These are phyloP conservation scores for Collybia sordida DNA, from an alignment of 768 basidiomycete species.

Conservation along the genomic window DNA sequence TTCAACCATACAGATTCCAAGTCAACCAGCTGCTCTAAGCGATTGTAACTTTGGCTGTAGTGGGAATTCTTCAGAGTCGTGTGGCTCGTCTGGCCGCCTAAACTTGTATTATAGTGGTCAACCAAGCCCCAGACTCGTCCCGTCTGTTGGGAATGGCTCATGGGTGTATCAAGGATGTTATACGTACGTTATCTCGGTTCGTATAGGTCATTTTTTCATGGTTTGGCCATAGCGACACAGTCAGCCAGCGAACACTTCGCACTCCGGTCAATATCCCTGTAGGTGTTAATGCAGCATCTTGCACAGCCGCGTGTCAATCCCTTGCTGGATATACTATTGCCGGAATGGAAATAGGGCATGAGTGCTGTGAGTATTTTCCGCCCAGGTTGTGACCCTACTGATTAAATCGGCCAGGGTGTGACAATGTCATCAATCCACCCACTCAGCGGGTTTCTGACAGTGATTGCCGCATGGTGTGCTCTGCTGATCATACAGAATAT, in stretches of 20 bases:
- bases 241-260: conserved; percentile 30
- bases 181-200: conserved; percentile 37
- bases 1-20: conserved; percentile 50
- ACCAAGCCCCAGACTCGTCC: conserved; percentile 47
- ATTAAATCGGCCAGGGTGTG: conserved; percentile 33
- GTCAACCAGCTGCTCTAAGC: conserved; percentile 37
- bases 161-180: conserved; percentile 69
- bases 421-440: conserved; percentile 30
- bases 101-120: conserved; percentile 58
- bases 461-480: conserved; percentile 41
- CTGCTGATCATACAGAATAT: conserved; percentile 33
- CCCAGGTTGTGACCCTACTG: background rate
- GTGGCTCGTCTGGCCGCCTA: conserved; percentile 51
- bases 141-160: conserved; percentile 37
- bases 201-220: background rate
- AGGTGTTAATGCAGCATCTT: conserved; percentile 48
- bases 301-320: conserved; percentile 45
- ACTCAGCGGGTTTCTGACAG: conserved; percentile 36
- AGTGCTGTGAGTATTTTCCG: conserved; percentile 44
- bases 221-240: conserved; percentile 26
- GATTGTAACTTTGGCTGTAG: conserved; percentile 56
- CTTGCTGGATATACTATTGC: conserved; percentile 38
- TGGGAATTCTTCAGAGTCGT: conserved; percentile 52
- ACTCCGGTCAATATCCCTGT: conserved; percentile 38
- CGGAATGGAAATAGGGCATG: conserved; percentile 44